Percentiles rank a stretch among this genome's conserved stretches.
These are phyloP conservation scores for Phytophthora capsici DNA, from an alignment of 352 stramenopile genomes.

Conservation along the genomic window DNA sequence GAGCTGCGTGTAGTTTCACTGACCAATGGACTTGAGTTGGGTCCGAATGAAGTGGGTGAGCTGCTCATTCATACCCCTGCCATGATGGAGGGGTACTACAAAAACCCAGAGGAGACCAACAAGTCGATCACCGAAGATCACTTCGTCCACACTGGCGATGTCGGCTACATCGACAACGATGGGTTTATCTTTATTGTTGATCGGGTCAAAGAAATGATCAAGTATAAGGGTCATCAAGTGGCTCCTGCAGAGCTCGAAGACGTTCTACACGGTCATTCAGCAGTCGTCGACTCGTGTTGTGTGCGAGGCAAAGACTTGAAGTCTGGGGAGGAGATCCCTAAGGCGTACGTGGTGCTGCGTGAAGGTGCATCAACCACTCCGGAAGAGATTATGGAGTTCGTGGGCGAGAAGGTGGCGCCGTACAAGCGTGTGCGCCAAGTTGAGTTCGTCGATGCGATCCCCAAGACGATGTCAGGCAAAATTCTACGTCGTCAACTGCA, in stretches of 20 bases:
- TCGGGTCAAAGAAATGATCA: constrained; percentile 96
- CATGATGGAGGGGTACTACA: constrained; percentile 53
- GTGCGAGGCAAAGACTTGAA: constrained; percentile 63
- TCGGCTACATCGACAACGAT: constrained; percentile 91
- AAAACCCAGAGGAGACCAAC: constrained; percentile 81
- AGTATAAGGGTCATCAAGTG: constrained; percentile 93
- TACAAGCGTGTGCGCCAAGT: constrained; percentile 90
- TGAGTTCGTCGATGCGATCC: constrained; percentile 87
- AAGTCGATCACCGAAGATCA: constrained; percentile 73
- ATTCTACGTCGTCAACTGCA: constrained; percentile 88
- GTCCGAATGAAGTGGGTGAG: constrained; percentile 58
- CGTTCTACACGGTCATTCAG: constrained; percentile 76
- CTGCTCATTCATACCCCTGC: constrained; percentile 64
- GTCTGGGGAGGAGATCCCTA: constrained; percentile 87
- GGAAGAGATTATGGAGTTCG: constrained; percentile 81
- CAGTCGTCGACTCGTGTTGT: constrained; percentile 79
- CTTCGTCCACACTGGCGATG: constrained; percentile 90
- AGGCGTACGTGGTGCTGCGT: constrained; percentile 90
- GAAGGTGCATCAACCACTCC: constrained; percentile 42
- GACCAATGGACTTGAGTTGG: constrained; percentile 38
- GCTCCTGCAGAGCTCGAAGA: constrained; percentile 93
- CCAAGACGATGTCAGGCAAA: constrained; percentile 91
- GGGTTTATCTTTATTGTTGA: constrained; percentile 93
- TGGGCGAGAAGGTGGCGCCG: constrained; percentile 74
- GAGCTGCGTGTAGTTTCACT: constrained; percentile 45